Evolutionary conservation across 1,284 basidiomycete species (phyloP).

Genomic region (Trichosporon inkin): DNA sequence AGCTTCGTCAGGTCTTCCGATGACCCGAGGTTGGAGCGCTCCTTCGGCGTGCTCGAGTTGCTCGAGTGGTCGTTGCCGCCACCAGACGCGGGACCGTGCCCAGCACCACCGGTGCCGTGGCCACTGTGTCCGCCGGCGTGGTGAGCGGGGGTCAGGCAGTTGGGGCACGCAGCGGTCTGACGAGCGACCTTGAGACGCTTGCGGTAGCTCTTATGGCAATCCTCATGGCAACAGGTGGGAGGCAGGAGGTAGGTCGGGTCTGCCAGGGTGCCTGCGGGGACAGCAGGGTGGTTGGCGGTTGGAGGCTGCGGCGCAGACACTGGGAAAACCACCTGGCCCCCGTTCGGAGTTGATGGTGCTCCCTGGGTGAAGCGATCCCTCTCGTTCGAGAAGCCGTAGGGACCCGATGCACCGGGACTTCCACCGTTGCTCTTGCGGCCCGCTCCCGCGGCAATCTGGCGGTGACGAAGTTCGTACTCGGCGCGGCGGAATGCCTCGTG

Average conservation of each 20-base stretch:
- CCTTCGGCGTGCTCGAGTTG: constrained; percentile 45
- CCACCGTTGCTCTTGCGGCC: constrained; percentile 57
- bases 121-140: constrained; percentile 21
- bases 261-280: constrained; percentile 50
- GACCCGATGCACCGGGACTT: constrained; percentile 55
- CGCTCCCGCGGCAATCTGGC: constrained; percentile 51
- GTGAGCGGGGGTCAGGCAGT: constrained; percentile 41
- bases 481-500: constrained; percentile 75
- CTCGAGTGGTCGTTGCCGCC: constrained; percentile 37
- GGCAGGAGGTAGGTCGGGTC: constrained; percentile 52
- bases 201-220: constrained; percentile 54
- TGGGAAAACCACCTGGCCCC: constrained; percentile 48
- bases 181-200: constrained; percentile 52
- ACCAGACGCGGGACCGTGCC: constrained; percentile 25
- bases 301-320: constrained; percentile 49
- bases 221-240: constrained; percentile 53
- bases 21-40: constrained; percentile 36
- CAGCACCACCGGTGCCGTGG: constrained; percentile 27
- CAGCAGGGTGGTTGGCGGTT: constrained; percentile 44
- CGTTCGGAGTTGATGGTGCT: constrained; percentile 31
- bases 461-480: constrained; percentile 74
- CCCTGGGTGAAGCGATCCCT: constrained; percentile 41
- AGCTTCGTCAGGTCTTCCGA: constrained; percentile 37
- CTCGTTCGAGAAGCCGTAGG: constrained; percentile 43
- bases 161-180: constrained; percentile 49